These are phyloP conservation scores for Moesziomyces globuligerus DNA, from an alignment of 1,284 basidiomycete genomes.

Conservation along the genomic window DNA sequence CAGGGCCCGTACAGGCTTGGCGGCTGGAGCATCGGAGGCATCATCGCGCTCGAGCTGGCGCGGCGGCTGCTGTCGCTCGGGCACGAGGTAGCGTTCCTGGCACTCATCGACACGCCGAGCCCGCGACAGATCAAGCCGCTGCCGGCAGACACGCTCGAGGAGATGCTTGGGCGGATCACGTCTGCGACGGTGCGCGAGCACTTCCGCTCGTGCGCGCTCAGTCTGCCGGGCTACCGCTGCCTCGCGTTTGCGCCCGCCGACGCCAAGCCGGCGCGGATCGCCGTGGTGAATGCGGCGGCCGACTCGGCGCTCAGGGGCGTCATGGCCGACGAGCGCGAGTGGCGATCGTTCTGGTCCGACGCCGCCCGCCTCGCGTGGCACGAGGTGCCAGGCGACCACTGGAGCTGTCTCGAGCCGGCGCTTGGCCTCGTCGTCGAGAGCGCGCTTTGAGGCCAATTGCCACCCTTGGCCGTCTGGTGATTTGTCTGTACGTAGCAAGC, in stretches of 20 bases:
- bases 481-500: not conserved
- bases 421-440: slow-evolving; percentile 17
- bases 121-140: slow-evolving; percentile 34
- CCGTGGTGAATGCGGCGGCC: slow-evolving; percentile 22
- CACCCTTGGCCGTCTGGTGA: not conserved
- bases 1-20: slow-evolving; percentile 33
- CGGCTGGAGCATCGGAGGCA: slow-evolving; percentile 52
- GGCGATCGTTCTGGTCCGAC: slow-evolving; percentile 27
- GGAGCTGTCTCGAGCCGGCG: slow-evolving; percentile 28
- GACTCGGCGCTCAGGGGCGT: slow-evolving; percentile 22
- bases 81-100: slow-evolving; percentile 24
- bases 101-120: slow-evolving; percentile 39
- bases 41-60: slow-evolving; percentile 39
- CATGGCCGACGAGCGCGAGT: slow-evolving; percentile 24
- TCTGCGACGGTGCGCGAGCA: slow-evolving; percentile 37
- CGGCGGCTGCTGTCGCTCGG: slow-evolving; percentile 30
- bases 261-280: slow-evolving; percentile 10
- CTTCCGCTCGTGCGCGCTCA: slow-evolving; percentile 40
- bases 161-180: slow-evolving; percentile 24
- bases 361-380: slow-evolving; percentile 7
- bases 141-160: slow-evolving; percentile 27
- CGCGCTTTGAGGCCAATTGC: not conserved
- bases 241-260: slow-evolving; percentile 10
- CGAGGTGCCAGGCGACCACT: slow-evolving; percentile 34
- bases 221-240: slow-evolving; percentile 29